Conservation (phyloP, 2,329 filamentous ascomycete genomes). For the Xenoacremonium recifei region DNA sequence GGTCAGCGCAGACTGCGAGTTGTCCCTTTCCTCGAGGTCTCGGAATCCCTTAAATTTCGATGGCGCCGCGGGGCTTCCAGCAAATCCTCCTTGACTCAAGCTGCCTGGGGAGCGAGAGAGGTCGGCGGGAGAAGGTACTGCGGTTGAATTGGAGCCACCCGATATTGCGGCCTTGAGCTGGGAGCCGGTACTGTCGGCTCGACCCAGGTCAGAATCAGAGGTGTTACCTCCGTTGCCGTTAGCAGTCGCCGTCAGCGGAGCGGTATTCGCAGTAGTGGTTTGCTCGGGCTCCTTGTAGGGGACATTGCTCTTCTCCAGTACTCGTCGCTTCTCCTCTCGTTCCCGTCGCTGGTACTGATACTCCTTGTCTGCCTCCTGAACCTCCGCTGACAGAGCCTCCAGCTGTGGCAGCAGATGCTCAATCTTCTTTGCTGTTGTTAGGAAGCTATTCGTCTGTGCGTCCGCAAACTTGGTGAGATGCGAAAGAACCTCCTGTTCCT, state of each 20-base stretch:
- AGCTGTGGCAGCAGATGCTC: slow-evolving; percentile 85
- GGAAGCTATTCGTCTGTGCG: slow-evolving; percentile 79
- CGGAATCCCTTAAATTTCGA: slow-evolving; percentile 86
- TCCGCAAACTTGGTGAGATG: slow-evolving; percentile 94
- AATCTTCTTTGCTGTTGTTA: slow-evolving; percentile 81
- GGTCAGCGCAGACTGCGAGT: slow-evolving; percentile 47
- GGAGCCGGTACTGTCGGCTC: slow-evolving; percentile 73
- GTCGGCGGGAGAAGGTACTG: slow-evolving; percentile 35
- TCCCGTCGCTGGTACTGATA: slow-evolving; percentile 95
- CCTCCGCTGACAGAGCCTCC: slow-evolving; percentile 83
- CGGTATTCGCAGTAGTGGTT: slow-evolving; percentile 39
- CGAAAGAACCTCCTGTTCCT: slow-evolving; percentile 94
- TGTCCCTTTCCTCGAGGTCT: slow-evolving; percentile 83
- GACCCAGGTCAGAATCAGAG: slow-evolving; percentile 68
- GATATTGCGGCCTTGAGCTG: slow-evolving; percentile 56
- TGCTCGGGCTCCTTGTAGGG: slow-evolving; percentile 69
- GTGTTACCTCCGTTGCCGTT: slow-evolving; percentile 49
- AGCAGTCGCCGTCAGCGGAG: slow-evolving; percentile 27
- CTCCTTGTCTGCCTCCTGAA: slow-evolving; percentile 92
- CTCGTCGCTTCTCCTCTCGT: slow-evolving; percentile 87
- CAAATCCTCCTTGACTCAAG: slow-evolving; percentile 38
- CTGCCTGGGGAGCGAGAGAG: slow-evolving; percentile 59
- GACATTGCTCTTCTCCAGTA: slow-evolving; percentile 83
- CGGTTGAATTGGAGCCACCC: slow-evolving; percentile 38
- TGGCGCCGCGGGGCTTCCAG: slow-evolving; percentile 51